Percentiles rank a stretch among this genome's conserved stretches.
Conservation (phyloP, 23 red algal species). For the Cyanidioschyzon merolae region DNA sequence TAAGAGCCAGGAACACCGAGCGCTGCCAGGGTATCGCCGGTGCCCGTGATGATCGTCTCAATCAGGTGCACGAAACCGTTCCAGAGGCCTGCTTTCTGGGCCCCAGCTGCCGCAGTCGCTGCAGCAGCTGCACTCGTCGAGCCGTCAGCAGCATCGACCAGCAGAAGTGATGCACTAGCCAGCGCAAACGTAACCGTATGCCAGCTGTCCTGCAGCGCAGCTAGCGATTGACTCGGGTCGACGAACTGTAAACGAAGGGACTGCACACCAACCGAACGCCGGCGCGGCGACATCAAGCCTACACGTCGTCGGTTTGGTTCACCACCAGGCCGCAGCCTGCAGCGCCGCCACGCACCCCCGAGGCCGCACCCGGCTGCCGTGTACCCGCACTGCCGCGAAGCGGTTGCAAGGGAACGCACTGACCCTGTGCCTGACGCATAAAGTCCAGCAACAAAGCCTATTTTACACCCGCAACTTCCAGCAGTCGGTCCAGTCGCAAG, state of each 20-base stretch:
- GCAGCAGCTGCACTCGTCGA: slow-evolving; percentile 19
- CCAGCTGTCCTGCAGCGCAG: neutral
- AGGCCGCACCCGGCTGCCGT: too few relatives aligned
- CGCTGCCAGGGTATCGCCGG: slow-evolving; percentile 36
- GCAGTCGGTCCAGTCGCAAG: too few relatives aligned
- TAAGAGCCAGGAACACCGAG: slow-evolving; percentile 62
- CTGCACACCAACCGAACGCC: too few relatives aligned
- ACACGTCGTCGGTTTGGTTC: too few relatives aligned
- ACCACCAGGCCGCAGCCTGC: too few relatives aligned
- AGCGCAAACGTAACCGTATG: neutral
- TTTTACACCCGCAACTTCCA: too few relatives aligned
- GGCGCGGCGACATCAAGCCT: too few relatives aligned
- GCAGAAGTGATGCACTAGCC: neutral
- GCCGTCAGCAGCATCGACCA: neutral
- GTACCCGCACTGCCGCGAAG: too few relatives aligned
- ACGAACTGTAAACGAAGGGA: neutral
- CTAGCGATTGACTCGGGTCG: neutral
- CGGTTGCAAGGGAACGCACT: too few relatives aligned
- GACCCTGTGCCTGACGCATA: too few relatives aligned
- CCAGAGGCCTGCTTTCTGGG: slow-evolving; percentile 62
- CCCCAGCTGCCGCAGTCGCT: slow-evolving; percentile 30
- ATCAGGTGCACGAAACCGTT: slow-evolving; percentile 57
- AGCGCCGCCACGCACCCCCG: too few relatives aligned
- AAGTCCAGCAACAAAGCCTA: too few relatives aligned
- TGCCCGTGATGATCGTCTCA: slow-evolving; percentile 39